Base-by-base conservation (phyloP, 1,284 basidiomycete species). In the Sphagnurus paluster region DNA sequence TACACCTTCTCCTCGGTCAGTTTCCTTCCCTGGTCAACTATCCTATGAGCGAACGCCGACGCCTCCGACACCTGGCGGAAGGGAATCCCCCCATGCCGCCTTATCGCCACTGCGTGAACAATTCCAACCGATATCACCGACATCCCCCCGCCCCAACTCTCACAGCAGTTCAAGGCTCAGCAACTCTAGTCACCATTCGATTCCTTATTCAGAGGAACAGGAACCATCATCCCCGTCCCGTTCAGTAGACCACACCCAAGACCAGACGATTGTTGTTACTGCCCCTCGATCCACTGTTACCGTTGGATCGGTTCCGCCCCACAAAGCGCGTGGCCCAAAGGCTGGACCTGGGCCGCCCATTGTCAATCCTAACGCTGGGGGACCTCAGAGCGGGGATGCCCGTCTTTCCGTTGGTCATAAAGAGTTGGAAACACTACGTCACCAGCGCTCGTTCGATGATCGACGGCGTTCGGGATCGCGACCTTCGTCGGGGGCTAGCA, bases 251-350 rank as follows among this genome's bases (percentile, higher is more conserved):
- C 53, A 61, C 51, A 44, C 57, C 19, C 55, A 61, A 38, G 69
- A 71, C 53, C 68, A 70, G 44, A 71, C 69, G 2, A 58, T 71
- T 16, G 58, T 70, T 17, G 59, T 71, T 45, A 62, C 59, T 44
- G 57, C 56, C 20, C 56, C 57, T 29, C 53, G 51, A 23, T 60
- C 63, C 11, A 48, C 48, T 14, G 55, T 60, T 42, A 55, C 50
- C 6, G 29, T 58, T n/a, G 55, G 50, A 4, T 50, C 55, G 4
- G 55, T 49, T 17, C 57, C 55, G 39, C 52, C 44, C 46, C 48
- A 53, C 10, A 57, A 52, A 44, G 24, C 39, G n/a, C 51, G 56
- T 21, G 52, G 44, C 25, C 46, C 39, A 32, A 32, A 16, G 6
- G 33, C n/a, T n/a, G n/a, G n/a, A n/a, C n/a, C n/a, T n/a, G n/a